Base-by-base conservation (phyloP, 768 basidiomycete genomes). In the Cyclocybe cylindracea region DNA sequence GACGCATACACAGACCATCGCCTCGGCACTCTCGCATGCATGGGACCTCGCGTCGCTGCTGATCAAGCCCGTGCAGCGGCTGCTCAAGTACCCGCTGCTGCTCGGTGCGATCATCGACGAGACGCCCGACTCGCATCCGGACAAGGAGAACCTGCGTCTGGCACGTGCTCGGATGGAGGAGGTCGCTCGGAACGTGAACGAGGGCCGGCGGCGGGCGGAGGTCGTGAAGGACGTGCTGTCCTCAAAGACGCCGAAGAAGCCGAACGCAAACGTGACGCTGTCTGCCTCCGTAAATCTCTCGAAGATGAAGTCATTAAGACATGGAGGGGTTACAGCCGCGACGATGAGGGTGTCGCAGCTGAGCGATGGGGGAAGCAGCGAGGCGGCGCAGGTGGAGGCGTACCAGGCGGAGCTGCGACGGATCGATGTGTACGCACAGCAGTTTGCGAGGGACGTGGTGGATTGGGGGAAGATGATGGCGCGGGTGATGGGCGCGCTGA, bases 61-160 rank as follows among this genome's bases (percentile, higher is more conserved):
- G 54, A 98, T 99, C 70, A 98, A 98, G 70, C 97, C 97, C 33
- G 93, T 99, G 3, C 97, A 98, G 64, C 85, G 96, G 11, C 79
- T 98, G 48, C 84, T 98, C 57, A 98, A 98, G 66, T 99, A 99
- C 64, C 85, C 91, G 0, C 80, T 98, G 7, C 80, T 99, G 29
- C 82, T 99, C 33, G 71, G 73, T 19, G 83, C 89, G 19, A 86
- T 93, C 57, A 80, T 87, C 46, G 83, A 86, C 44, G 86, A 85
- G 61, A 93, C 91, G 0, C 83, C 85, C 6, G 80, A 85, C 46
- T 66, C 68, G 18, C 89, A 91, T 61, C 71, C 75, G 0, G 91
- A 92, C 70, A 86, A 85, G 60, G 73, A 72, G 31, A 77, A 77
- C 44, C 72, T 90, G 10, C 68, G 71, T 34, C 56, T 67, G 1